phyloP scores from a whole-genome alignment of 1,284 basidiomycete genomes.

The Puccinia horiana region DNA sequence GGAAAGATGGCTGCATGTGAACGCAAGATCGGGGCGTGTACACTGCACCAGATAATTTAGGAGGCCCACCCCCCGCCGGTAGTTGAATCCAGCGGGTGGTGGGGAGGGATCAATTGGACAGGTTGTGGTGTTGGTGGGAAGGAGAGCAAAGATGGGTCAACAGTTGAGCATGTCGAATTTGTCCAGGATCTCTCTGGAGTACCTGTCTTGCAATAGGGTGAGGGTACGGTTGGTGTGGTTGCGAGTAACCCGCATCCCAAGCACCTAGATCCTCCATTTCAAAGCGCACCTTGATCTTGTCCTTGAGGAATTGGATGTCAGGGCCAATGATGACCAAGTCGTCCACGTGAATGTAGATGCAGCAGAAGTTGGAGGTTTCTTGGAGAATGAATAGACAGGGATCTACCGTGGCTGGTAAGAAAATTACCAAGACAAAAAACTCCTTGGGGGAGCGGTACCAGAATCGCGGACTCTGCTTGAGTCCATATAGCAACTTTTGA shows the following conservation, averaged over 20 bases:
- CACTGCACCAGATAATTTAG: neutral
- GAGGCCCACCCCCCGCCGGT: neutral
- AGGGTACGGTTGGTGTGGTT: neutral
- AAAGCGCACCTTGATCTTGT: neutral
- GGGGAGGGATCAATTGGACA: neutral
- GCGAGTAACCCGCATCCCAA: neutral
- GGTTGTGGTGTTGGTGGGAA: neutral
- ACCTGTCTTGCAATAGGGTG: conserved; percentile 1
- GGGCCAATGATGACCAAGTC: conserved; percentile 1
- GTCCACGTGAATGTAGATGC: conserved; percentile 19
- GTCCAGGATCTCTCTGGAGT: neutral
- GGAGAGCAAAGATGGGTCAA: neutral
- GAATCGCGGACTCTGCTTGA: too few relatives aligned
- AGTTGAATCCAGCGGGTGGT: neutral
- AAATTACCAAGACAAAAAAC: neutral
- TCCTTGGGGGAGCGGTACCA: neutral
- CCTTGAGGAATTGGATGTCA: neutral
- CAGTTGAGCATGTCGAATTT: neutral
- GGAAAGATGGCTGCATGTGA: neutral
- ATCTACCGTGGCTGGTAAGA: neutral
- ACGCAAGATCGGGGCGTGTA: neutral
- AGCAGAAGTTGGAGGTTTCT: neutral
- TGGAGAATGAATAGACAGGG: conserved; percentile 10
- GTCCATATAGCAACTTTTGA: conserved; percentile 3
- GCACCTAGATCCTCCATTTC: conserved; percentile 18